phyloP scores from a whole-genome alignment of 305 asterid genomes.

The Fraxinus velutina region DNA sequence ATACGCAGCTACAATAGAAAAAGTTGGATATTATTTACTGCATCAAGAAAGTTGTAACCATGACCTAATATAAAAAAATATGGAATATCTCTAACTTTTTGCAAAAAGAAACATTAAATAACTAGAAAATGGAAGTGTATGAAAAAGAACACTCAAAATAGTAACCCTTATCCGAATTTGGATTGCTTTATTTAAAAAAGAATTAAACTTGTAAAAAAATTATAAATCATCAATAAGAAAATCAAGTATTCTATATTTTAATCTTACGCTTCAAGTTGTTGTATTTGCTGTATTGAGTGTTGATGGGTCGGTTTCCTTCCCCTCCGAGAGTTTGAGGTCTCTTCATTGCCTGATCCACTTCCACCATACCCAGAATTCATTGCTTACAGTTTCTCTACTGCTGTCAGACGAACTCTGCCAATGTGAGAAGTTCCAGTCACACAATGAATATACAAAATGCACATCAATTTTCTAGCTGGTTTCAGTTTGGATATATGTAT shows the following conservation, averaged over 20 bases:
- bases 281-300: constrained; percentile 56
- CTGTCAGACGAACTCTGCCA: background rate
- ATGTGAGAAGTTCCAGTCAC: background rate
- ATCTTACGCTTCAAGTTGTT: constrained; percentile 59
- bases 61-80: background rate
- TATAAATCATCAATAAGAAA: background rate
- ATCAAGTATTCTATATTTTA: background rate
- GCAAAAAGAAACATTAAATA: background rate
- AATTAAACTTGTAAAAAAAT: background rate
- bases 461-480: background rate
- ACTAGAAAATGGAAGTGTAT: background rate
- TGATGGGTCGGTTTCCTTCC: constrained; percentile 50
- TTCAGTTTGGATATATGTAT: background rate
- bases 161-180: background rate
- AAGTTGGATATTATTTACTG: background rate
- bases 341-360: constrained; percentile 48
- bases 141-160: background rate
- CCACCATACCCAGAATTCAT: constrained; percentile 39
- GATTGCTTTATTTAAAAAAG: background rate
- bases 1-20: background rate
- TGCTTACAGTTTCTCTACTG: background rate
- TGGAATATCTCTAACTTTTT: background rate
- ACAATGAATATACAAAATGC: background rate
- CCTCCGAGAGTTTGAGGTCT: constrained; percentile 27
- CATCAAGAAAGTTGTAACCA: background rate